Percentiles rank a stretch among this genome's conserved stretches.
These are phyloP conservation scores for Vigna radiata DNA, from an alignment of 306 rosid genomes.

Conservation along the genomic window DNA sequence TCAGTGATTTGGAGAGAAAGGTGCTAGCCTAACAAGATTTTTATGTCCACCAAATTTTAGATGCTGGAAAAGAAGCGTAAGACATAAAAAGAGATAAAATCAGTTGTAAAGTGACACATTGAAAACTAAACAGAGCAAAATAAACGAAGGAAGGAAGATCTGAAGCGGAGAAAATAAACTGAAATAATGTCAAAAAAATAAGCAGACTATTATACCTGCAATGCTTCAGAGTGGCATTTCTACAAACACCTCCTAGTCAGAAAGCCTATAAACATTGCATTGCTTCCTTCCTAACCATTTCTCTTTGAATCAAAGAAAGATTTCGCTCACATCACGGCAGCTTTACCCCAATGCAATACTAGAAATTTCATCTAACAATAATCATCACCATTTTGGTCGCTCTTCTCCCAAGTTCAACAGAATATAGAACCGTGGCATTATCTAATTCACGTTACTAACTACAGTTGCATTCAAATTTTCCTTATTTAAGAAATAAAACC, in stretches of 20 bases:
- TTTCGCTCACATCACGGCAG: not conserved
- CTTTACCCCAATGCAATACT: not conserved
- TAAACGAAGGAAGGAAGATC: not conserved
- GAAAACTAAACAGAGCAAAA: not conserved
- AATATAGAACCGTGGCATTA: not conserved
- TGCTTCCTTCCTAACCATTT: constrained; percentile 14
- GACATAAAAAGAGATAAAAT: constrained; percentile 26
- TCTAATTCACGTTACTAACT: not conserved
- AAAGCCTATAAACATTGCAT: constrained; percentile 18
- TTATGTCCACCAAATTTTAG: constrained; percentile 10
- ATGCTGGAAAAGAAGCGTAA: constrained; percentile 35
- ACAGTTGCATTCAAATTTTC: not conserved
- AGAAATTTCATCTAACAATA: constrained; percentile 8
- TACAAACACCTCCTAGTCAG: constrained; percentile 13
- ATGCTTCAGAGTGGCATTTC: not conserved
- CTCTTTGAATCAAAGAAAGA: not conserved
- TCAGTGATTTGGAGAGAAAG: constrained; percentile 33
- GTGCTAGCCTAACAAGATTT: constrained; percentile 3
- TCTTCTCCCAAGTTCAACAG: constrained; percentile 2
- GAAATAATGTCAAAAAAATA: not conserved
- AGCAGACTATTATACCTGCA: constrained; percentile 3
- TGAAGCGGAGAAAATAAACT: not conserved
- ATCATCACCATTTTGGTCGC: not conserved
- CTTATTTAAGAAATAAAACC: not conserved
- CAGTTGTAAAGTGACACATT: not conserved